Conservation (phyloP, 305 asterid species). For the Striga hermonthica region DNA sequence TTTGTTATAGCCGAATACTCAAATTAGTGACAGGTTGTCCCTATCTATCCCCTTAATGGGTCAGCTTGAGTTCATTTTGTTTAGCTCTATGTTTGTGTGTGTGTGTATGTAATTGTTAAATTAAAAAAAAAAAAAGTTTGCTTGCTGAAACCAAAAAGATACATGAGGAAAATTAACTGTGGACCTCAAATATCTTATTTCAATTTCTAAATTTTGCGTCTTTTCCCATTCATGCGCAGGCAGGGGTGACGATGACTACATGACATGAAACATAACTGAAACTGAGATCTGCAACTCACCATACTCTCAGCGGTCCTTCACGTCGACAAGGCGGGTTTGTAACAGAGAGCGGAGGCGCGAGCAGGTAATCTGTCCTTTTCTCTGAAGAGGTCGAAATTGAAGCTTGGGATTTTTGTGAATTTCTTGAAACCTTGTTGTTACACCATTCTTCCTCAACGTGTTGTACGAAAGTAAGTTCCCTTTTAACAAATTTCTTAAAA, state of each 20-base stretch:
- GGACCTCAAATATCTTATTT: constrained; percentile 3
- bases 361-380: no score
- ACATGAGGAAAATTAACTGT: neutral
- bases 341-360: no score
- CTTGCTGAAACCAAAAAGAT: neutral
- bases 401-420: no score
- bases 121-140: constrained; percentile 1
- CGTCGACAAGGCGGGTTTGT: no score
- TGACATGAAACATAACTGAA: constrained; percentile 75
- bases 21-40: neutral
- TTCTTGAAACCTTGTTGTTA: no score
- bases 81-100: constrained; percentile 17
- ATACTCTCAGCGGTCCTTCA: no score
- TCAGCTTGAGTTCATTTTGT: neutral
- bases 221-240: constrained; percentile 21
- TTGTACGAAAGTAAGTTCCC: no score
- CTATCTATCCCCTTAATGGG: no score
- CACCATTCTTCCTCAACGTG: no score
- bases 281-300: constrained; percentile 82
- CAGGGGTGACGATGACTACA: constrained; percentile 81
- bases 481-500: no score
- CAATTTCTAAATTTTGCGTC: constrained; percentile 16
- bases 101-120: constrained; percentile 16
- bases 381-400: no score
- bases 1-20: neutral